Evolutionary conservation across 768 basidiomycete species (phyloP).

Genomic region (Boletus sp.): DNA sequence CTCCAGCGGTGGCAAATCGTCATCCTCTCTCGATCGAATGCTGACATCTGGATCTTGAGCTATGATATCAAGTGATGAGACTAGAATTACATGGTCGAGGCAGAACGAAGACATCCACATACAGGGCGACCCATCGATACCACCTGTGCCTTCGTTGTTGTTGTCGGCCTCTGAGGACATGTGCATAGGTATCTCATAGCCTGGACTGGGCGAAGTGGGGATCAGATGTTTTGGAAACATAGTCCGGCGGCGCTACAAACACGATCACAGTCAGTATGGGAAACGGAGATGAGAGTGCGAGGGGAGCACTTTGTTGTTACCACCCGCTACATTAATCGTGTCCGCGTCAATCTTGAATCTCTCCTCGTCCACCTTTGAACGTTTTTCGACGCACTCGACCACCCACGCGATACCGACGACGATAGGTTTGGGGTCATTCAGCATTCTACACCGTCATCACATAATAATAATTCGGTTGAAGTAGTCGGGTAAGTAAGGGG

Average conservation of each 20-base stretch:
- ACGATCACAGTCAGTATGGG: not conserved
- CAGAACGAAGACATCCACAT: constrained; percentile 7
- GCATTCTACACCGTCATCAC: constrained; percentile 38
- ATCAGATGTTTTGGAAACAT: constrained; percentile 65
- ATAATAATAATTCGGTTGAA: not conserved
- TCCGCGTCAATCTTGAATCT: constrained; percentile 67
- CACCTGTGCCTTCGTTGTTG: constrained; percentile 33
- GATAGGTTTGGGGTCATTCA: constrained; percentile 65
- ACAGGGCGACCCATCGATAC: constrained; percentile 21
- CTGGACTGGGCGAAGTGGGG: constrained; percentile 25
- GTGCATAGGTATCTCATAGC: constrained; percentile 6
- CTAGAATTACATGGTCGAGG: constrained; percentile 5
- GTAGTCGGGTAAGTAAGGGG: not conserved
- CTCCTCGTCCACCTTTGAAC: constrained; percentile 59
- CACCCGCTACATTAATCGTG: constrained; percentile 52
- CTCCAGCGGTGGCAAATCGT: constrained; percentile 67
- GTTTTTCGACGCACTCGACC: constrained; percentile 78
- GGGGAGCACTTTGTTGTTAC: constrained; percentile 56
- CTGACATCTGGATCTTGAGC: constrained; percentile 29
- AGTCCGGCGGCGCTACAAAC: constrained; percentile 63
- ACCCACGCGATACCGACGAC: constrained; percentile 90
- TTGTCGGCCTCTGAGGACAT: constrained; percentile 29
- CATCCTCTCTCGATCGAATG: constrained; percentile 41
- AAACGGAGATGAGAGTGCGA: not conserved
- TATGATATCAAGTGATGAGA: not conserved